These are phyloP conservation scores for Tolypocladium cylindrosporum DNA, from an alignment of 2,329 filamentous ascomycete species.

Conservation along the genomic window DNA sequence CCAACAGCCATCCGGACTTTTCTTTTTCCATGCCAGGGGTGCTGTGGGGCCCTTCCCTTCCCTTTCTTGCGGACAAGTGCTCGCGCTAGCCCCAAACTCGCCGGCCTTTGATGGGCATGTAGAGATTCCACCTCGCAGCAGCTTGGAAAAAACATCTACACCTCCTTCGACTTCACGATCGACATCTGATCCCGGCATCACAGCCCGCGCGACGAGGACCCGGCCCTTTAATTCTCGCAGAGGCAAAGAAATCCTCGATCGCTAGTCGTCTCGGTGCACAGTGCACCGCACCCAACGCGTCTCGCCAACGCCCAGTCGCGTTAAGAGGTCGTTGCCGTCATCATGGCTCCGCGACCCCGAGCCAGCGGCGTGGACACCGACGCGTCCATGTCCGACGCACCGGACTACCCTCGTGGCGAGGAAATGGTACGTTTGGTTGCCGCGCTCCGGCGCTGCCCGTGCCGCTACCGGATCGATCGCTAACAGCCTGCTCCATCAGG, in stretches of 20 bases:
- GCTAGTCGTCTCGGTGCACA: not conserved
- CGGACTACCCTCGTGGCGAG: constrained; percentile 33
- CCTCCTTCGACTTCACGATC: constrained; percentile 2
- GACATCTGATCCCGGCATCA: not conserved
- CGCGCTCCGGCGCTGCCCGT: not conserved
- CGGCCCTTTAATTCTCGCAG: too few species aligned
- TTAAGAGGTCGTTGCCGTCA: constrained; percentile 32
- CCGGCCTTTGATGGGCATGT: constrained; percentile 22
- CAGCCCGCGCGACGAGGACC: not conserved
- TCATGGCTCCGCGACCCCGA: constrained; percentile 46
- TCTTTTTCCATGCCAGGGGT: not conserved
- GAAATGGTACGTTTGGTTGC: constrained; percentile 31
- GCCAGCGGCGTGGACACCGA: constrained; percentile 45
- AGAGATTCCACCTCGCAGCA: constrained; percentile 20
- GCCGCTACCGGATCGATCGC: not conserved
- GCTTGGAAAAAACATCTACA: constrained; percentile 20
- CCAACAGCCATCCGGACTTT: not conserved
- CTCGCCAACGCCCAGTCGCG: constrained; percentile 35
- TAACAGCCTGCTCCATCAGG: constrained; percentile 22
- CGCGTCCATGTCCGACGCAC: constrained; percentile 54
- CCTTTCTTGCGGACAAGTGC: constrained; percentile 2
- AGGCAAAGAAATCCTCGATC: not conserved
- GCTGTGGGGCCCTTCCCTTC: not conserved
- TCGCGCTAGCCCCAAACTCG: constrained; percentile 22
- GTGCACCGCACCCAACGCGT: constrained; percentile 30